Evolutionary conservation across 805 yeast species (phyloP), one percentile per base, ranked within the genome.

Genomic region (Yueomyces sinensis): DNA sequence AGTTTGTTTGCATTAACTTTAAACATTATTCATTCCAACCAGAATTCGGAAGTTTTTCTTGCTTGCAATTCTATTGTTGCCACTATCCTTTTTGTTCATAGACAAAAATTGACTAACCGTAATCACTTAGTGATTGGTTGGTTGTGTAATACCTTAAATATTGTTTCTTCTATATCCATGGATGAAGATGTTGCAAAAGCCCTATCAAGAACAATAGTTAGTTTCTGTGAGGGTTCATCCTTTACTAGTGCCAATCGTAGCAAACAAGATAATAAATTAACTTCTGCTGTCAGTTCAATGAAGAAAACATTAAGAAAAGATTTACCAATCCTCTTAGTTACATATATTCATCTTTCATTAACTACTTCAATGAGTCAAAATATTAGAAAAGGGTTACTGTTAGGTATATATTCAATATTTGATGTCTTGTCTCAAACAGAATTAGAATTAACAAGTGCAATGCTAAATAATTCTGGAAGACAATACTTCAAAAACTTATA

Each of bases 401-500:
- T 66, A 0, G 82, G 81, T 2, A 54, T 82, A 14, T 82, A 68
- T 45, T 56, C 70, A 33, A 59, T 82, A 2, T 73, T 87, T 46
- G 86, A 81, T 47, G 66, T 81, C 1, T 52, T 86, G 25, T 76
- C 94, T 0, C 66, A 64, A 27, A 64, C 65, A 27, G 95, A 86
- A 44, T 56, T 86, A 35, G 68, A 65, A 34, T 52, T 74, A 24
- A 67, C 79, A 16, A 81, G 72, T 47, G 65, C 75, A 3, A 66
- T 76, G 5, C 57, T 86, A 45, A 95, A 89, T 44, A 51, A 60
- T 17, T 70, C 81, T 28, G 80, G 91, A 4, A 70, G 82, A 44
- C 65, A 74, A 2, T 73, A 76, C 45, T 79, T 76, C 63, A 75
- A 68, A 47, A 62, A 71, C 0, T 48, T 87, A 29, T 83, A 81